These are phyloP conservation scores for Remersonia thermophila DNA, from an alignment of 2,329 filamentous ascomycete species.

Conservation along the genomic window DNA sequence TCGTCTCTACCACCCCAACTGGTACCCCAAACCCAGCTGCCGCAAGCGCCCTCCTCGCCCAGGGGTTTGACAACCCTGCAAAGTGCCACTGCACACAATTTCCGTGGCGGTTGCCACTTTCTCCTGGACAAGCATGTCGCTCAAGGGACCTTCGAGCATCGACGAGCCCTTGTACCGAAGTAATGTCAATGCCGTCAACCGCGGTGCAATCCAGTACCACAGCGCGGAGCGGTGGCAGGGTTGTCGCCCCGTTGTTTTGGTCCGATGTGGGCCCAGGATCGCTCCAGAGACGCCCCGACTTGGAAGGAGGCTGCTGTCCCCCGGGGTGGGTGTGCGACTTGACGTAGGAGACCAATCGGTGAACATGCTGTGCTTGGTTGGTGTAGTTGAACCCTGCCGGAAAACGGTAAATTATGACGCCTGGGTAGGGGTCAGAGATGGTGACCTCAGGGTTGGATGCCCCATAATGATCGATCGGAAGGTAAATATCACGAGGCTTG, in stretches of 20 bases:
- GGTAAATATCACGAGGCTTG: conserved; percentile 27
- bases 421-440: conserved; percentile 36
- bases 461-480: conserved; percentile 38
- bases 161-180: conserved; percentile 40
- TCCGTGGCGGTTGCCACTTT: conserved; percentile 2
- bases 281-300: background rate
- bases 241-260: background rate
- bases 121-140: conserved; percentile 33
- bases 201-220: conserved; percentile 43
- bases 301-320: background rate
- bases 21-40: conserved; percentile 23
- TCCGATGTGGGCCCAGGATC: background rate
- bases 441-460: conserved; percentile 36
- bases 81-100: conserved; percentile 35
- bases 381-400: conserved; percentile 45
- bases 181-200: conserved; percentile 44
- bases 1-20: background rate
- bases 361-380: conserved; percentile 39
- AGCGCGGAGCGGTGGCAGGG: conserved; percentile 26
- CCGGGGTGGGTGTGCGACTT: conserved; percentile 31
- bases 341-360: conserved; percentile 34
- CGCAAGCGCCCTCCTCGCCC: conserved; percentile 43
- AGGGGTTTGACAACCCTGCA: conserved; percentile 39
- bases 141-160: conserved; percentile 43
- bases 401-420: conserved; percentile 44